Evolutionary conservation across 805 yeast species (phyloP).

Genomic region (Cyberlindnera saturnus): DNA sequence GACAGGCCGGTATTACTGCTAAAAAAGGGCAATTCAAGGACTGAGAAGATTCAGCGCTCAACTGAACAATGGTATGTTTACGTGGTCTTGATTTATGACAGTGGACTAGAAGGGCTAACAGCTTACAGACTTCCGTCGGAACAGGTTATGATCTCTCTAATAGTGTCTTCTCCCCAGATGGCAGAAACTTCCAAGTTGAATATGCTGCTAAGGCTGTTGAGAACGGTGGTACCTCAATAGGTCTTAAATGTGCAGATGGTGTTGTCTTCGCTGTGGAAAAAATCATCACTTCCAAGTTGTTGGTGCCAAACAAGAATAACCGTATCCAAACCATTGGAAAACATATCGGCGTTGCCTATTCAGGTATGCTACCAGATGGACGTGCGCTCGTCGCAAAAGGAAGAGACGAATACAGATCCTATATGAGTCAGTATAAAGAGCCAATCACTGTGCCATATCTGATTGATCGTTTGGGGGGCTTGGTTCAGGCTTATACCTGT

Average conservation of each 20-base stretch:
- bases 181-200: constrained; percentile 95
- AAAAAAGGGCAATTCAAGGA: not conserved
- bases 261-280: constrained; percentile 97
- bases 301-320: constrained; percentile 84
- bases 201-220: constrained; percentile 97
- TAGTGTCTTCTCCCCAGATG: constrained; percentile 85
- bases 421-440: constrained; percentile 69
- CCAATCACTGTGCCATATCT: constrained; percentile 77
- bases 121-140: constrained; percentile 78
- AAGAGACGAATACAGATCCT: constrained; percentile 81
- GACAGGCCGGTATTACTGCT: not conserved
- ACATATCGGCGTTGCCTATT: constrained; percentile 91
- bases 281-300: constrained; percentile 74
- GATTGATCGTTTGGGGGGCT: constrained; percentile 82
- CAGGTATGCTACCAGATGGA: constrained; percentile 96
- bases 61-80: not conserved
- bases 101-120: not conserved
- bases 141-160: constrained; percentile 98
- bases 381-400: constrained; percentile 89
- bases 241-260: constrained; percentile 89
- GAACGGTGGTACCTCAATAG: constrained; percentile 93
- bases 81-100: not conserved
- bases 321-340: constrained; percentile 90
- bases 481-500: constrained; percentile 91
- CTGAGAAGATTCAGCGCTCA: not conserved